Base-by-base conservation (phyloP, 768 basidiomycete genomes). In the Suillus spraguei region DNA sequence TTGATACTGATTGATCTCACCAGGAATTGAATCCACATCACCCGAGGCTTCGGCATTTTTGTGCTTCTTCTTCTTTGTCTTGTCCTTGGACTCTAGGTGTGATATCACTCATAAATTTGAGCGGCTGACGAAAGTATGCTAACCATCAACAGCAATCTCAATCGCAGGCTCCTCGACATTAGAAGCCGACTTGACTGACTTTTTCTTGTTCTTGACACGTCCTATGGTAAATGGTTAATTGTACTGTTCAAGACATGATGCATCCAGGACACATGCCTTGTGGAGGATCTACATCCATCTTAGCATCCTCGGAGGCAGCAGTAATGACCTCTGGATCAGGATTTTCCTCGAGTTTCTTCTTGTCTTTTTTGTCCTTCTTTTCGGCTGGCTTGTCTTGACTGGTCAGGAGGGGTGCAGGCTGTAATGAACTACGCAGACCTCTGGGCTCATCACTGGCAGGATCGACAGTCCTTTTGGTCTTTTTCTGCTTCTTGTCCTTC, bases 301-400 rank as follows among this genome's bases (percentile, higher is more conserved):
- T 52, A 33, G 68, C 64, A 20, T 63, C 69, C 11, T 70, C 63
- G 22, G 71, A 62, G n/a, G 65, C 65, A 50, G 70, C 52, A 17
- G 70, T 58, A 32, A 66, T 63, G 1, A 69, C 24, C 24, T 58
- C 67, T 10, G 71, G 68, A 59, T 79, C 76, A 58, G 76, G 78
- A 68, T 72, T 77, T 47, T 74, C 77, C 68, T 81, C 81, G 70
- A 78, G 79, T 17, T 55, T 58, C 68, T 77, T 79, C 66, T 78
- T 80, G 70, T 80, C 80, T 56, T 78, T 76, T 58, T 77, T 76
- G 60, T 72, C 74, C 68, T 76, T 79, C 65, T 74, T 76, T 55
- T 65, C 69, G 44, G 44, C 64, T 64, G 60, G 62, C 47, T 65
- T 65, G 49, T 54, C 62, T 47, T 60, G 39, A 38, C 42, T 24